These are phyloP conservation scores for Heterobasidion parviporum DNA, from an alignment of 1,284 basidiomycete species.

Conservation along the genomic window DNA sequence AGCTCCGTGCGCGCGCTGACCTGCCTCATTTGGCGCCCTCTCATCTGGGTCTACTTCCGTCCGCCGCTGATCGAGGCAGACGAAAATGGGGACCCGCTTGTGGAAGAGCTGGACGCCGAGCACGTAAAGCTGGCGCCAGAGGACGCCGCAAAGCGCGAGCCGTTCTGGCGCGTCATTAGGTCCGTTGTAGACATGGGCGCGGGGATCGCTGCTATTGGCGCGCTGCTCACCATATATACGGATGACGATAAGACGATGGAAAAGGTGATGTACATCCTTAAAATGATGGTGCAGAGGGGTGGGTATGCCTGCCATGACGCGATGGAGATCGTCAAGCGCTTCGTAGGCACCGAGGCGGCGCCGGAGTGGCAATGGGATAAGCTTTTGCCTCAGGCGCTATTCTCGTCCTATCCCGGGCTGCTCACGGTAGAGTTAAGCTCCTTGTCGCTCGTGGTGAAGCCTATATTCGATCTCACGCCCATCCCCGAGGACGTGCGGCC, in stretches of 20 bases:
- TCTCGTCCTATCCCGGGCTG: slow-evolving; percentile 51
- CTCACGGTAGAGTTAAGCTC: slow-evolving; percentile 47
- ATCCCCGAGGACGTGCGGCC: slow-evolving; percentile 41
- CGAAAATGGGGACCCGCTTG: slow-evolving; percentile 8
- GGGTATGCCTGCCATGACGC: slow-evolving; percentile 42
- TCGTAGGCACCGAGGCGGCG: slow-evolving; percentile 30
- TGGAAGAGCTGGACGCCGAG: slow-evolving; percentile 21
- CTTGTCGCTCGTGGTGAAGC: slow-evolving; percentile 36
- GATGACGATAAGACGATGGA: slow-evolving; percentile 36
- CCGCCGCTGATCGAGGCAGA: slow-evolving; percentile 28
- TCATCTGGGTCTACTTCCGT: slow-evolving; percentile 59
- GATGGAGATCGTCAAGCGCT: slow-evolving; percentile 38
- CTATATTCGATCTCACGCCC: slow-evolving; percentile 44
- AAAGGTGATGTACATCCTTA: slow-evolving; percentile 41
- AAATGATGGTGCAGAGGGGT: slow-evolving; percentile 46
- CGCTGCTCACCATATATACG: slow-evolving; percentile 30
- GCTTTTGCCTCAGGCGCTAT: slow-evolving; percentile 46
- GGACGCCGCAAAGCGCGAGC: slow-evolving; percentile 23
- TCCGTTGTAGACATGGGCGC: slow-evolving; percentile 53
- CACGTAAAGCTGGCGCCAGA: slow-evolving; percentile 17
- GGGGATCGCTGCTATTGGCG: slow-evolving; percentile 47
- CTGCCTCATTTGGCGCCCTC: slow-evolving; percentile 52
- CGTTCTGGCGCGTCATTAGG: slow-evolving; percentile 42
- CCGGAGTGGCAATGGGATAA: slow-evolving; percentile 36
- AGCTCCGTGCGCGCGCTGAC: slow-evolving; percentile 51